Conservation (phyloP, 768 basidiomycete species). For the Lentinula edodes region DNA sequence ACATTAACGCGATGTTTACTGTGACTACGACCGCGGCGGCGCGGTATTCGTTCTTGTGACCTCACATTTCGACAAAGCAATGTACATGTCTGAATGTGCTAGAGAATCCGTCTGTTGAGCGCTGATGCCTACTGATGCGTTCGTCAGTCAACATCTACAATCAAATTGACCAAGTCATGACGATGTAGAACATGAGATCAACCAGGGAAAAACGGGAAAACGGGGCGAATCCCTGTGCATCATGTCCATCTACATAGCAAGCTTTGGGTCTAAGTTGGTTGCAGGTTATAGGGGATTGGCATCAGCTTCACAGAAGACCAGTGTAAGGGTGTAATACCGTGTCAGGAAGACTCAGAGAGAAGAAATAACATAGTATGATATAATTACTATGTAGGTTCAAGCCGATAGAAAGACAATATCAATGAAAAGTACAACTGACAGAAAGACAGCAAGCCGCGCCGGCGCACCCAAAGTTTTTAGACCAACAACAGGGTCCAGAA, state of each 20-base stretch:
- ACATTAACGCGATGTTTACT: too few species aligned
- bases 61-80: neutral
- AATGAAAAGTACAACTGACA: neutral
- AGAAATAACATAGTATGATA: neutral
- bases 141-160: neutral
- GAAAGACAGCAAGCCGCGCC: neutral
- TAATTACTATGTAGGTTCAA: neutral
- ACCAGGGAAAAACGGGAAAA: neutral
- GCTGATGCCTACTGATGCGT: neutral
- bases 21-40: neutral
- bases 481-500: slow-evolving; percentile 9
- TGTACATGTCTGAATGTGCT: neutral
- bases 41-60: neutral
- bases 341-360: neutral
- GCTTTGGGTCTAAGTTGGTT: too few species aligned
- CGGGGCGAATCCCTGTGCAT: neutral
- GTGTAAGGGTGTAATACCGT: neutral
- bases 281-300: too few species aligned
- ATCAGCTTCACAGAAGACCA: too few species aligned
- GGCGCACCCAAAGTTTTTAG: slow-evolving; percentile 2
- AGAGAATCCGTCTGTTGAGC: neutral
- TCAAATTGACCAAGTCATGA: too few species aligned
- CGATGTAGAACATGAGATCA: neutral
- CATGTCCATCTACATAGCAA: too few species aligned
- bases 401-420: neutral